Evolutionary conservation across 148 eudicot species (phyloP).

Genomic region (Cornus suecica): DNA sequence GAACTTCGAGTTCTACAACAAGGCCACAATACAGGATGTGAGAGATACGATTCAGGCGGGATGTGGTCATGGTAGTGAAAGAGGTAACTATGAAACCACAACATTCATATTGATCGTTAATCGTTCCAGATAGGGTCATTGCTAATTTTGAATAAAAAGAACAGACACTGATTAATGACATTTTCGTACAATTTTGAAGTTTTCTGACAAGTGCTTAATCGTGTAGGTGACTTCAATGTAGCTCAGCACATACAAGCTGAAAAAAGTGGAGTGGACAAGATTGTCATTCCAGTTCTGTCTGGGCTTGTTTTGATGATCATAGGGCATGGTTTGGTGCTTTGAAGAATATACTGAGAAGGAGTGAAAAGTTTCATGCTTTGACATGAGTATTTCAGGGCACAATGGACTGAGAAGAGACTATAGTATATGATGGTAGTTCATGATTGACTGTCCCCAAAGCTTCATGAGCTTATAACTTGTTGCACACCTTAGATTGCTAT

Average conservation of each 20-base stretch:
- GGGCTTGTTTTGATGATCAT: conserved; percentile 26
- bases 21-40: conserved; percentile 47
- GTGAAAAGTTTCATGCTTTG: not conserved
- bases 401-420: not conserved
- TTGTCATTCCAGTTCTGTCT: conserved; percentile 9
- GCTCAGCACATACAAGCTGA: conserved; percentile 45
- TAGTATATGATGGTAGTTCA: too few relatives aligned
- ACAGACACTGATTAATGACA: not conserved
- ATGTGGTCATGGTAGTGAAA: conserved; percentile 45
- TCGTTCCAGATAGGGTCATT: not conserved
- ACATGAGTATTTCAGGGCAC: not conserved
- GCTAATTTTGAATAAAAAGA: too few relatives aligned
- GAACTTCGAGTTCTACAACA: conserved; percentile 47
- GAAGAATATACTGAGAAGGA: not conserved
- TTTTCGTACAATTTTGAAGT: not conserved
- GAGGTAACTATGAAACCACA: conserved; percentile 32
- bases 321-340: conserved; percentile 23
- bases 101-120: too few relatives aligned
- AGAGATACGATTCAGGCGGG: conserved; percentile 51
- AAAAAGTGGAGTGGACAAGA: conserved; percentile 22
- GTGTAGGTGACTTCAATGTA: conserved; percentile 62
- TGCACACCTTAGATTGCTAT: not conserved
- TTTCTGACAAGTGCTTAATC: too few relatives aligned
- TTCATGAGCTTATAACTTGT: not conserved
- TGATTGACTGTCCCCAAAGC: not conserved